Evolutionary conservation across 257 asterid species (phyloP), one percentile per base, ranked within the genome.

Genomic region (Jacaranda copaia): DNA sequence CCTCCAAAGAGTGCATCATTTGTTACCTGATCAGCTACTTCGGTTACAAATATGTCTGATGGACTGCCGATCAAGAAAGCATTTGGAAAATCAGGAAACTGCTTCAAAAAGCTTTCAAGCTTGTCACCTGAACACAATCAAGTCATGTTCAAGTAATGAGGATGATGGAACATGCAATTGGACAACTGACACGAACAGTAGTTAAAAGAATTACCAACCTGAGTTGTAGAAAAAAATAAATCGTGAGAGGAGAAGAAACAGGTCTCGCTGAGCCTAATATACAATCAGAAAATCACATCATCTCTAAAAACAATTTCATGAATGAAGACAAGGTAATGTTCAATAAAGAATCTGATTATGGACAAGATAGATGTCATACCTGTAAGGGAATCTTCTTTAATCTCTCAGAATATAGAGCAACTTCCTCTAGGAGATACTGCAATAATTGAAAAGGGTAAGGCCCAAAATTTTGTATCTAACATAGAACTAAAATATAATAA

Each of bases 341-440:
- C 32, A 25, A 25, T 25, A 25, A 25, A 25, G 32, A 25, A 25
- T 25, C 32, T 25, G 32, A 60, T 72, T 18, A 56, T 19, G 19
- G 68, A 77, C 12, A 36, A 56, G 39, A 74, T 69, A 68, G 60
- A 80, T 56, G 77, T 61, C 15, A 73, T 52, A 93, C 99, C 98
- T 93, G 97, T 70, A 81, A 74, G 3, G 99, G 98, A 70, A 96
- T 89, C 89, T 90, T 90, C 86, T 84, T 89, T 81, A 91, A 75
- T 80, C 88, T 88, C 69, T 86, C 93, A 15, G 98, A 83, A 68
- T 58, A 82, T 74, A 95, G 84, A 45, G 98, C 88, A 79, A 95
- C 98, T 74, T 95, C 98, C 70, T 88, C 96, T 39, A 93, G 89
- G 73, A 96, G 97, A 90, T 90, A 96, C 99, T 96, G 80, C 81